Evolutionary conservation across 1,284 basidiomycete genomes (phyloP), one percentile per base, ranked within the genome.

Genomic region (Porodaedalea pini): DNA sequence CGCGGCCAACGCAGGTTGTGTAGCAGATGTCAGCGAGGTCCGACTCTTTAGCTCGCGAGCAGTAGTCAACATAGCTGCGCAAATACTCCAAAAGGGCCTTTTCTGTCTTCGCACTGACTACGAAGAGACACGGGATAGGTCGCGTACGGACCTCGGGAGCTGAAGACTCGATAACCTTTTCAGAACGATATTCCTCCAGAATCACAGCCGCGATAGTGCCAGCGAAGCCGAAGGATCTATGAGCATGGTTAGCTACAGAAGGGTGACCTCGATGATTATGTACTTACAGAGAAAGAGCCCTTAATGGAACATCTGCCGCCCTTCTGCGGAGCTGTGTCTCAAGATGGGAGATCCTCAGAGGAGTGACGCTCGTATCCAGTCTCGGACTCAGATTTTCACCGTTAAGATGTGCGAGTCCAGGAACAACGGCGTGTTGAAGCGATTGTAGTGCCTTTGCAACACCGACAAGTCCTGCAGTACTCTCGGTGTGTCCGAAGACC

Each of bases 191-290:
- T n/a, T 65, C 66, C 58, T 73, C 71, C 21, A 73, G 63, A 52
- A 73, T 65, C 6, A 67, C 64, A 8, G 68, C 71, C 21, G 71
- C 64, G 45, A 73, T 68, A 15, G 72, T 72, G 10, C 72, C 72
- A 4, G 72, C 69, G 52, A 73, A 72, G 6, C 71, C 72, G 47
- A 72, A 71, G 0, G 71, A 69, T 25, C 72, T 73, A 49, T 34
- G 17, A n/a, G 49, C 21, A 36, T 13, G 19, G 13, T 43, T 6
- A 29, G 21, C 15, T 31, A 21, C 13, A 56, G 19, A 49, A 15
- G n/a, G 10, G 39, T 29, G 7, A 17, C 8, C 17, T 11, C 39
- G 23, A 3, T 32, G 29, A 31, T 11, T 15, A 37, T 25, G 11
- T 4, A 67, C 68, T 32, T 58, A 73, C 71, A 73, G 49, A 29